Percentiles rank a stretch among this genome's conserved stretches.
These are phyloP conservation scores for Kwoniella newhampshirensis DNA, from an alignment of 768 basidiomycete genomes.

Conservation along the genomic window DNA sequence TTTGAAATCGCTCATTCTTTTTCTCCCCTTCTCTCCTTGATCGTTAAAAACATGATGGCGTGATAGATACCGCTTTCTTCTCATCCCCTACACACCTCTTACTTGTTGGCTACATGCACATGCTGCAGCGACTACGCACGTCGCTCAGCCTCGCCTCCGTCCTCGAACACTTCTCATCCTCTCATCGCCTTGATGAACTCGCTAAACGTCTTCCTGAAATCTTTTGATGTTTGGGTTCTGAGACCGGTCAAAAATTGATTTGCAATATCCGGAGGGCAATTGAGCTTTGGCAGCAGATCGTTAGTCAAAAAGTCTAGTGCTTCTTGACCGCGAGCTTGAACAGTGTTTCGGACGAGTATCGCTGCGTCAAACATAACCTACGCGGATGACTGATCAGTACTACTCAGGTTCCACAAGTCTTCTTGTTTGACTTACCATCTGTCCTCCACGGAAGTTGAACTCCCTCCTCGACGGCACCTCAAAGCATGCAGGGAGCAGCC, in stretches of 20 bases:
- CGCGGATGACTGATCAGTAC: background rate
- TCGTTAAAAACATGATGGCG: background rate
- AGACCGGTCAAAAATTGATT: constrained; percentile 62
- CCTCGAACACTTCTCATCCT: constrained; percentile 10
- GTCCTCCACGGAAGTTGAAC: constrained; percentile 84
- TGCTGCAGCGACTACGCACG: background rate
- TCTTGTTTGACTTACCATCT: constrained; percentile 62
- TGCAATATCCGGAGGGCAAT: constrained; percentile 76
- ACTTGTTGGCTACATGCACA: background rate
- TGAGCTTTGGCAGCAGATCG: constrained; percentile 81
- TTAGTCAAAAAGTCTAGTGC: constrained; percentile 74
- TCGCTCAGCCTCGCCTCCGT: background rate
- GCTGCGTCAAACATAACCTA: constrained; percentile 89
- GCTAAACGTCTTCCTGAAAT: constrained; percentile 50
- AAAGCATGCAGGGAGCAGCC: constrained; percentile 77
- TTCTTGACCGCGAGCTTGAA: constrained; percentile 75
- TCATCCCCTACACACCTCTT: background rate
- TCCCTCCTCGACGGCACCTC: constrained; percentile 72
- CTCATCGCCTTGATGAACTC: constrained; percentile 52
- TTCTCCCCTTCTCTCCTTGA: background rate
- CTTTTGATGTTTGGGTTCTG: constrained; percentile 46
- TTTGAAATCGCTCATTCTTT: background rate
- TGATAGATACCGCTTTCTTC: background rate
- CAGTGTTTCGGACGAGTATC: constrained; percentile 74
- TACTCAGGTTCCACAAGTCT: background rate